These are phyloP conservation scores for Achlya hypogyna DNA, from an alignment of 352 stramenopile genomes.

Conservation along the genomic window DNA sequence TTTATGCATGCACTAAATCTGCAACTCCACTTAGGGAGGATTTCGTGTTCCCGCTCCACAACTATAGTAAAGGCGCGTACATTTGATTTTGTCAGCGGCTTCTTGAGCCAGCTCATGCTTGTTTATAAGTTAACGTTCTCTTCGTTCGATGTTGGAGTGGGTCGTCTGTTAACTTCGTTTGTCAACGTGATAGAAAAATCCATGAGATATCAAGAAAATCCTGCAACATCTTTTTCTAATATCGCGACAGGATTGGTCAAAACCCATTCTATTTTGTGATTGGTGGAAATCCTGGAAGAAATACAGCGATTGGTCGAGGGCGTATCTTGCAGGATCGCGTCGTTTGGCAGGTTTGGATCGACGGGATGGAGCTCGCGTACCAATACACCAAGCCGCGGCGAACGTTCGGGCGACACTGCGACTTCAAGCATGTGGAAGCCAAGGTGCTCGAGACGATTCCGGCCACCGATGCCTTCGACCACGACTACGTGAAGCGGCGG, in stretches of 20 bases:
- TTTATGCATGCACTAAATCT: too few species aligned
- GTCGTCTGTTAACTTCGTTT: too few species aligned
- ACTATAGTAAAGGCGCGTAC: too few species aligned
- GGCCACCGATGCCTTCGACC: constrained; percentile 71
- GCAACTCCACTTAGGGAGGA: too few species aligned
- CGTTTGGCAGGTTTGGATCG: not conserved
- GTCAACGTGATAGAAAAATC: too few species aligned
- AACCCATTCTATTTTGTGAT: not conserved
- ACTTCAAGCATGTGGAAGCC: constrained; percentile 85
- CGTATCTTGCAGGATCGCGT: not conserved
- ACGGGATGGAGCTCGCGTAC: constrained; percentile 79
- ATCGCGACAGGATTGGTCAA: not conserved
- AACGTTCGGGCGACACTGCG: constrained; percentile 89
- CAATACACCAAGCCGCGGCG: constrained; percentile 86
- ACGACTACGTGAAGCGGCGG: constrained; percentile 85
- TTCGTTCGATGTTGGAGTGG: too few species aligned
- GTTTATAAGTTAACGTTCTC: too few species aligned
- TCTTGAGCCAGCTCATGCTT: too few species aligned
- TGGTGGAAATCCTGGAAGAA: not conserved
- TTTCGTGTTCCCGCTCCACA: too few species aligned
- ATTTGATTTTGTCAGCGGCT: too few species aligned
- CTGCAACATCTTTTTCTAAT: not conserved
- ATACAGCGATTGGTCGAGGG: not conserved
- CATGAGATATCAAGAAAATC: too few species aligned
- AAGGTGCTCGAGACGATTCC: constrained; percentile 87